Percentiles rank a stretch among this genome's conserved stretches.
Conservation (phyloP, 1,284 basidiomycete genomes). For the Moniliella sp. region DNA sequence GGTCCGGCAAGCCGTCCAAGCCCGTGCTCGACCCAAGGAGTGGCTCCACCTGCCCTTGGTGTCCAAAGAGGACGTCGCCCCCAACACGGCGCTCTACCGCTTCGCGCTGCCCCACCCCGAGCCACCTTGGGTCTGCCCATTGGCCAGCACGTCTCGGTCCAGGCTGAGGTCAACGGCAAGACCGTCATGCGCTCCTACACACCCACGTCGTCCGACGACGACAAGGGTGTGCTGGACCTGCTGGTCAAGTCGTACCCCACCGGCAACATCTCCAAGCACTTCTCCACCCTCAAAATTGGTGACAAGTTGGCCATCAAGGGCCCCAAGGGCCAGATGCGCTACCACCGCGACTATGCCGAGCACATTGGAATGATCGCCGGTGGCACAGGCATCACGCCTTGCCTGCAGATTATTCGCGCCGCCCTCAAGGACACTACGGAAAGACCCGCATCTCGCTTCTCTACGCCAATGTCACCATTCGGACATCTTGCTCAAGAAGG, state of each 20-base stretch:
- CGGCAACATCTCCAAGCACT: constrained; percentile 76
- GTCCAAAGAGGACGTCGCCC: constrained; percentile 65
- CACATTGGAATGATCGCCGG: constrained; percentile 83
- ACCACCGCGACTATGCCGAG: constrained; percentile 34
- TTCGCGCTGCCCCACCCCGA: constrained; percentile 55
- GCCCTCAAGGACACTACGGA: constrained; percentile 67
- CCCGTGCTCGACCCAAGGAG: constrained; percentile 50
- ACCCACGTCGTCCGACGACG: constrained; percentile 73
- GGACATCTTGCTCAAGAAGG: constrained; percentile 50
- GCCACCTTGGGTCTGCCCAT: constrained; percentile 75
- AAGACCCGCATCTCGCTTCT: constrained; percentile 70
- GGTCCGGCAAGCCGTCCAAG: too few species aligned
- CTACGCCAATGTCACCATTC: constrained; percentile 62
- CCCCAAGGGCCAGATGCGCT: constrained; percentile 62
- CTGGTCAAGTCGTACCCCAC: constrained; percentile 93
- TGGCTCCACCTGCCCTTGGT: constrained; percentile 66
- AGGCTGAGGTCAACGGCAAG: constrained; percentile 75
- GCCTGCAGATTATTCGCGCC: constrained; percentile 63
- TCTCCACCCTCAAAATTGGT: constrained; percentile 45
- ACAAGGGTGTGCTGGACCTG: constrained; percentile 78
- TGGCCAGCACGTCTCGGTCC: constrained; percentile 82
- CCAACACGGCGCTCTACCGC: constrained; percentile 84
- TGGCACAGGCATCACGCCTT: constrained; percentile 70
- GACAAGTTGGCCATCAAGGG: constrained; percentile 69
- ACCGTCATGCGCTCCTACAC: constrained; percentile 76